Evolutionary conservation across 2,329 filamentous ascomycete genomes (phyloP), one percentile per base, ranked within the genome.

Genomic region (Aspergillus vadensis): DNA sequence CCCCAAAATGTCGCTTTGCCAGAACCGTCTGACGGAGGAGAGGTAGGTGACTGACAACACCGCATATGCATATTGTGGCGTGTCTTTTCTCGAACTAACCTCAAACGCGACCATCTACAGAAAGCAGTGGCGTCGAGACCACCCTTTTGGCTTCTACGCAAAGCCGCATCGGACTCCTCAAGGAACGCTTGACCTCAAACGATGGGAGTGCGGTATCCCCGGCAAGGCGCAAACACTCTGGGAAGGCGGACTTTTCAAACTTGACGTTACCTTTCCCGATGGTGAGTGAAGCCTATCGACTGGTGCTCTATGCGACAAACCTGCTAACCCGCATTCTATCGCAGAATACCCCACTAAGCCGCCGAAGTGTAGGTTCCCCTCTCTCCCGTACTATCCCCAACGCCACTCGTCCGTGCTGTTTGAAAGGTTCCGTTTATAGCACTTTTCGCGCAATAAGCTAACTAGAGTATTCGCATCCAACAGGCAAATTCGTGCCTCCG

Each of bases 291-390:
- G 27, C 23, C 57, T 53, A 5, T 15, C 10, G 4, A 38, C 25
- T n/a, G 5, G 10, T 27, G 10, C 39, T 38, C 19, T 30, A 30
- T 48, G 30, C 36, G 32, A 55, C 25, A 51, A 10, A 48, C 49
- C 68, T 58, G 66, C 65, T 62, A 58, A 63, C 58, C 47, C 59
- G 59, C 61, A 17, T 41, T 27, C 10, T 41, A 32, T 58, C 38
- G 65, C 71, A 97, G 95, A 99, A 73, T 99, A 99, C 77, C 95
- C 95, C 15, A 99, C 96, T 55, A 99, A 99, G 79, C 95, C 95
- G 32, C 95, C 95, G 1, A 99, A 99, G 81, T 99, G 95, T 97
- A 86, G 77, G 89, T 81, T 30, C 44, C 36, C 25, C 17, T n/a
- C 9, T 58, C 49, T 7, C n/a, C 8, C 27, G 5, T 36, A 36